These are phyloP conservation scores for Hypoxylon cercidicola DNA, from an alignment of 495 filamentous ascomycete genomes.

Conservation along the genomic window DNA sequence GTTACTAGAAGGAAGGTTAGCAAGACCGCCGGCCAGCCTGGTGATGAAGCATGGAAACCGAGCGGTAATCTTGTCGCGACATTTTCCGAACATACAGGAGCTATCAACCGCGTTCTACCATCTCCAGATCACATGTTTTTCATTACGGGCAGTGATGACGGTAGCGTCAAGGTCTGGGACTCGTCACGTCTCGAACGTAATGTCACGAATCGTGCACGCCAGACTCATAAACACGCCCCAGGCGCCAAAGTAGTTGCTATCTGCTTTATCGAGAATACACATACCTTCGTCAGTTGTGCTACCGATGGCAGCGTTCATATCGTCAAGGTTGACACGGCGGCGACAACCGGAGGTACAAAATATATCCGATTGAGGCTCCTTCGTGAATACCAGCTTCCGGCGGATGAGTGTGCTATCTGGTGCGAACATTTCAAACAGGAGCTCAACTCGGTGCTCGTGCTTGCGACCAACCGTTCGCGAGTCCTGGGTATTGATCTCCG, in stretches of 20 bases:
- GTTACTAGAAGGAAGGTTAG: slow-evolving; percentile 69
- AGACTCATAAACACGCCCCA: slow-evolving; percentile 78
- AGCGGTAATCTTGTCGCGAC: slow-evolving; percentile 84
- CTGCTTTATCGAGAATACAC: slow-evolving; percentile 92
- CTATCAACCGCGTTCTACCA: slow-evolving; percentile 83
- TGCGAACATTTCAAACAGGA: slow-evolving; percentile 91
- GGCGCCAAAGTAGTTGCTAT: slow-evolving; percentile 80
- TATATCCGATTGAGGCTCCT: slow-evolving; percentile 82
- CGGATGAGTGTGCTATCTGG: slow-evolving; percentile 85
- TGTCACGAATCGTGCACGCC: slow-evolving; percentile 84
- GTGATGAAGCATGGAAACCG: slow-evolving; percentile 79
- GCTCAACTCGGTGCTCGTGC: slow-evolving; percentile 77
- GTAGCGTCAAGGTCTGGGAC: slow-evolving; percentile 94
- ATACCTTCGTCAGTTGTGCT: slow-evolving; percentile 89
- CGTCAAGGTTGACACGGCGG: slow-evolving; percentile 81
- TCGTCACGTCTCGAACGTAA: slow-evolving; percentile 88
- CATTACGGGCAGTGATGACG: slow-evolving; percentile 91
- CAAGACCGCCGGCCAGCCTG: slow-evolving; percentile 58
- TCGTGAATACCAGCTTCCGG: slow-evolving; percentile 81
- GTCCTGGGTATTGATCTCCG: slow-evolving; percentile 88
- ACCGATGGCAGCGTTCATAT: slow-evolving; percentile 92
- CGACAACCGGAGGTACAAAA: slow-evolving; percentile 66
- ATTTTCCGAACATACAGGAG: slow-evolving; percentile 85
- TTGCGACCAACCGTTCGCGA: slow-evolving; percentile 87
- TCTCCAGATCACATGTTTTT: slow-evolving; percentile 96